Conservation (phyloP, 2,329 filamentous ascomycete genomes). For the Ascochyta rabiei region DNA sequence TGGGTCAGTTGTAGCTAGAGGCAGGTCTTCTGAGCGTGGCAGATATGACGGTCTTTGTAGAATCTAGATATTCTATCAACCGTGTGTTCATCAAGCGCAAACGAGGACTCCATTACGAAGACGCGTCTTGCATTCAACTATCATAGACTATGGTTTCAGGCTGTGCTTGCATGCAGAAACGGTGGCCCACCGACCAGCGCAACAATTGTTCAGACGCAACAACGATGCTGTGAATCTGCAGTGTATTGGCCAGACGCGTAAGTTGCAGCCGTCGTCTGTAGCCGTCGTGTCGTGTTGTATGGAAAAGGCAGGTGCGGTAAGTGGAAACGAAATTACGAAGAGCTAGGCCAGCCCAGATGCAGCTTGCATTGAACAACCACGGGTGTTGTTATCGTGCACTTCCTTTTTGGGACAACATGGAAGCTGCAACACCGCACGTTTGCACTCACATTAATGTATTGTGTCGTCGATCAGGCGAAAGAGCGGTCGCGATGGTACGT, state of each 20-base stretch:
- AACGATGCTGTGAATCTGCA: not conserved
- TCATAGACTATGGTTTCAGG: not conserved
- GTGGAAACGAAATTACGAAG: not conserved
- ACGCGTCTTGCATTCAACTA: too few species aligned
- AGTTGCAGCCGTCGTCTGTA: not conserved
- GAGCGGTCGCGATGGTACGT: not conserved
- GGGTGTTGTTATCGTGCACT: conserved; percentile 11
- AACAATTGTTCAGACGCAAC: not conserved
- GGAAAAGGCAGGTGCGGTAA: not conserved
- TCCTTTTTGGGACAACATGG: conserved; percentile 3
- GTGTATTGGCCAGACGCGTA: not conserved
- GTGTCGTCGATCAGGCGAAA: not conserved
- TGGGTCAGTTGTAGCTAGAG: not conserved
- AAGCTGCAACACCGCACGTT: conserved; percentile 1
- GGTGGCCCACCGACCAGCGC: not conserved
- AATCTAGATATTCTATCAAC: not conserved
- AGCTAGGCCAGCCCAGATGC: conserved; percentile 9
- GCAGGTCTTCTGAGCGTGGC: not conserved
- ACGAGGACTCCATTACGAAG: not conserved
- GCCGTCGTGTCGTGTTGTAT: not conserved
- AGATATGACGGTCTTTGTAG: not conserved
- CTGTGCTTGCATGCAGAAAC: not conserved
- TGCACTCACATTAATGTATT: not conserved
- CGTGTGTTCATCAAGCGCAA: not conserved
- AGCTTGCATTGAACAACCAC: not conserved